phyloP scores from a whole-genome alignment of 352 stramenopile species.

The Globisporangium heterothallicum region DNA sequence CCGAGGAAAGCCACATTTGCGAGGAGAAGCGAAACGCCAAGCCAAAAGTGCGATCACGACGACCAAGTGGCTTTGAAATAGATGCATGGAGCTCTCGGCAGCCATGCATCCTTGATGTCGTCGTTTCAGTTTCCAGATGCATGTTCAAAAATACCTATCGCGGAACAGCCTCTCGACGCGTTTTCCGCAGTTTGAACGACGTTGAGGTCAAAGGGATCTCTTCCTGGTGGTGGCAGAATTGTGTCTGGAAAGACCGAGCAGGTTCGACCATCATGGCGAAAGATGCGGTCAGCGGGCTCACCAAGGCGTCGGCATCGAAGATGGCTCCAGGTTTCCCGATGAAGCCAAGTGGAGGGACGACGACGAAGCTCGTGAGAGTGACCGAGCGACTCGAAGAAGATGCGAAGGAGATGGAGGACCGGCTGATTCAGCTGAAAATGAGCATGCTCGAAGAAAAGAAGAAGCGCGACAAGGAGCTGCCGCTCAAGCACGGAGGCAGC shows the following conservation, averaged over 20 bases:
- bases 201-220: no score
- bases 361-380: conserved; percentile 16
- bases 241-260: no score
- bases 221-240: no score
- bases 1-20: background rate
- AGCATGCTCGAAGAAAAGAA: conserved; percentile 67
- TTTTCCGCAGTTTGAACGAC: no score
- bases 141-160: background rate
- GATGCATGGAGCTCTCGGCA: background rate
- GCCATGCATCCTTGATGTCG: background rate
- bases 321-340: background rate
- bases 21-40: background rate
- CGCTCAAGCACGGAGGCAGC: conserved; percentile 57
- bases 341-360: background rate
- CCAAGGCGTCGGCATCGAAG: background rate
- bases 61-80: background rate
- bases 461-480: conserved; percentile 42
- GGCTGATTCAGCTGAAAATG: conserved; percentile 45
- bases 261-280: conserved; percentile 4
- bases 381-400: conserved; percentile 70
- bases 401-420: conserved; percentile 62
- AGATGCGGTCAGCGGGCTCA: conserved; percentile 2
- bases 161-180: no score
- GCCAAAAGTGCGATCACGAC: no score
- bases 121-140: background rate